Evolutionary conservation across 192 early-diverging fungal species (phyloP).

Genomic region (Coemansia guatemalensis): DNA sequence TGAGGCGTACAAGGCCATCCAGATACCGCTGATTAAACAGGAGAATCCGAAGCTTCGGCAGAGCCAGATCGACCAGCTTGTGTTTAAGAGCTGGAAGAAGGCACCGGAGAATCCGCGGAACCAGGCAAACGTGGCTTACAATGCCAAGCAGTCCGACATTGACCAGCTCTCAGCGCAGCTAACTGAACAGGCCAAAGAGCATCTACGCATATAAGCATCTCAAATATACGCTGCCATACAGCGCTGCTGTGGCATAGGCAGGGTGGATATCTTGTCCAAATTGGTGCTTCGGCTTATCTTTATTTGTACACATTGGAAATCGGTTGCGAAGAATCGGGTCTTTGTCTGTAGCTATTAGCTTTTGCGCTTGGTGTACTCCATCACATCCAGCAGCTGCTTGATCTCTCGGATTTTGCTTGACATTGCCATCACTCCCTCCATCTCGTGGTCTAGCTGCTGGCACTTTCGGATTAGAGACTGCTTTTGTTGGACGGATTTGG

Average conservation of each 20-base stretch:
- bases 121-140: conserved; percentile 69
- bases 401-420: conserved; percentile 29
- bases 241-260: background rate
- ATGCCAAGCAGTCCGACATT: conserved; percentile 68
- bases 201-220: conserved; percentile 22
- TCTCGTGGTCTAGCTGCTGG: conserved; percentile 21
- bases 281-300: background rate
- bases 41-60: conserved; percentile 80
- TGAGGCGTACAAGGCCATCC: conserved; percentile 66
- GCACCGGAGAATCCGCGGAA: conserved; percentile 80
- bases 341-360: background rate
- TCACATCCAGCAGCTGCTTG: conserved; percentile 42
- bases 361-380: conserved; percentile 45
- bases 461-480: conserved; percentile 28
- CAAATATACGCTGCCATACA: background rate
- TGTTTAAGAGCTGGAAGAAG: conserved; percentile 79
- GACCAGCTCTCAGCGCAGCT: conserved; percentile 50
- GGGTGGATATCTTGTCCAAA: background rate
- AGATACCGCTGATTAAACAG: conserved; percentile 68
- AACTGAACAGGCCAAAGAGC: conserved; percentile 39
- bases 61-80: conserved; percentile 73
- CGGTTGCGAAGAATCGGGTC: background rate
- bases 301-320: background rate
- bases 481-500: conserved; percentile 26
- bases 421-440: conserved; percentile 21